phyloP scores from a whole-genome alignment of 2,329 filamentous ascomycete species.

The Fusarium nygamai region DNA sequence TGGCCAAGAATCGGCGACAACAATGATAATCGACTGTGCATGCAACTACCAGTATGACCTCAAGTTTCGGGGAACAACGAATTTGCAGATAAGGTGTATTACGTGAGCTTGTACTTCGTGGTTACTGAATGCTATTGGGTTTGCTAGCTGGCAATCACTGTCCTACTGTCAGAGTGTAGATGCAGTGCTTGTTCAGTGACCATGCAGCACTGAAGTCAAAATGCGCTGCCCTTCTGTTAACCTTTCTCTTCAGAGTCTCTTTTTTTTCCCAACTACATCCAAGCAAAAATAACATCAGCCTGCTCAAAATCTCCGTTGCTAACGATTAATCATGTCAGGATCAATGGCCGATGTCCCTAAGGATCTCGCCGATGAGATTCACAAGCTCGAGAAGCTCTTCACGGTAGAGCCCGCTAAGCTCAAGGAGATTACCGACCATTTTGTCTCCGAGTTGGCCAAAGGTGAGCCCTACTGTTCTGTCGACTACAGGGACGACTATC shows the following conservation, averaged over 20 bases:
- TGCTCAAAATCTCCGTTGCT: slow-evolving; percentile 14
- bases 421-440: slow-evolving; percentile 91
- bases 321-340: slow-evolving; percentile 60
- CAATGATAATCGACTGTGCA: not conserved
- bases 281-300: not conserved
- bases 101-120: not conserved
- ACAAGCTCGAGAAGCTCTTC: slow-evolving; percentile 84
- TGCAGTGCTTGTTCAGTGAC: slow-evolving; percentile 9
- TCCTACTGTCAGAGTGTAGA: slow-evolving; percentile 19
- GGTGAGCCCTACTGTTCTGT: slow-evolving; percentile 57
- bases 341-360: slow-evolving; percentile 92
- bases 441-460: slow-evolving; percentile 87
- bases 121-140: not conserved
- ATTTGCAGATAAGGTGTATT: slow-evolving; percentile 4
- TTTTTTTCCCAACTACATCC: not conserved
- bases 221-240: not conserved
- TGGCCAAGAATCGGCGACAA: not conserved
- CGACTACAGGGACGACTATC: not conserved
- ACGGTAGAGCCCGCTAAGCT: slow-evolving; percentile 81
- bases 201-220: not conserved
- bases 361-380: slow-evolving; percentile 82
- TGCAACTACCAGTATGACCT: slow-evolving; percentile 30
- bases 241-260: not conserved
- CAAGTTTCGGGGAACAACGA: slow-evolving; percentile 7
- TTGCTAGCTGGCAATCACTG: slow-evolving; percentile 15